Evolutionary conservation across 805 yeast genomes (phyloP), one percentile per base, ranked within the genome.

Genomic region (Ogataea chonburiensis): DNA sequence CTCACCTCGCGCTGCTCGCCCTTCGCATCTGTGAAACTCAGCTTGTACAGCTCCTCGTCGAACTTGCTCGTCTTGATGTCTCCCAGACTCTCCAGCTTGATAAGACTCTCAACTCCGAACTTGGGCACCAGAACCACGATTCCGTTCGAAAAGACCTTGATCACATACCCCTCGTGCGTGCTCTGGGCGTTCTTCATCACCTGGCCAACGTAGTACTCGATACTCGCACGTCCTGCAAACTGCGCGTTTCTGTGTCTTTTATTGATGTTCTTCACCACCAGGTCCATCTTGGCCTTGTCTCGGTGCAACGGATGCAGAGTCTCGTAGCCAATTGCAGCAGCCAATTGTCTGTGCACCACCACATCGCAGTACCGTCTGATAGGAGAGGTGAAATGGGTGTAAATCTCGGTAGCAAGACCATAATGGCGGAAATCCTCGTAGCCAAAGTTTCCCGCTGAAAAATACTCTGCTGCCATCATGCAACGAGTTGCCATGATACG

Each of bases 381-480:
- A 7, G 99, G 99, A 2, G 97, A 88, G 2, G 99, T 93, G 71
- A 89, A 93, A 71, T 93, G 99, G 1, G 99, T 93, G 63, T 93
- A 93, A 29, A 93, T 93, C 50, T 89, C 97, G 34, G 91, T 88
- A 3, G 99, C 99, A 46, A 93, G 72, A 60, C 99, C 99, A 61
- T 93, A 93, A 70, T 93, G 99, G 45, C 82, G 78, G 69, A 86
- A 93, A 47, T 93, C 98, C 10, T 94, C 79, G 56, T 87, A 86
- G 7, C 95, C 85, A 54, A 72, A 86, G 11, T 84, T 79, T 7
- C 99, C 98, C 0, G 96, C 77, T 8, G 94, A 80, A 66, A 93
- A 93, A 58, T 93, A 93, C 58, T 91, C 97, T 2, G 99, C 99
- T 2, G 98, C 96, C 84, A 88, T 86, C 98, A 93, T 93, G 64